Conservation (phyloP, 495 filamentous ascomycete genomes). For the Aspergillus mulundensis region DNA sequence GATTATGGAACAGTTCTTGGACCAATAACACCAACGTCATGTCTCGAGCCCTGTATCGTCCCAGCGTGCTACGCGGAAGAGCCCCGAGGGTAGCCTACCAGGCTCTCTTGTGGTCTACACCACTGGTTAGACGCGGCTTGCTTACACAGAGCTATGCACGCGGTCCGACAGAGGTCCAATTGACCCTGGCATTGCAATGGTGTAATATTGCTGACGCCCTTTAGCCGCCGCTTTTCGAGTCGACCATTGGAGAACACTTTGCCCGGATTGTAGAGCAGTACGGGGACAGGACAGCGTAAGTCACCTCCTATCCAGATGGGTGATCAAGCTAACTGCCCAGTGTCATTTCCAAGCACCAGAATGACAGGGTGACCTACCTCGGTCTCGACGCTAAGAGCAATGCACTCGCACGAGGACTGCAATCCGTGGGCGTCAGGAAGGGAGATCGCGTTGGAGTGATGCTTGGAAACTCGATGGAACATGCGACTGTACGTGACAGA, state of each 20-base stretch:
- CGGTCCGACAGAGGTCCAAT: slow-evolving; percentile 41
- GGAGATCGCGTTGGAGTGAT: slow-evolving; percentile 84
- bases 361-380: slow-evolving; percentile 63
- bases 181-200: not conserved
- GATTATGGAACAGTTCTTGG: not conserved
- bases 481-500: slow-evolving; percentile 57
- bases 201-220: not conserved
- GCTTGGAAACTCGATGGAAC: slow-evolving; percentile 81
- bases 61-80: not conserved
- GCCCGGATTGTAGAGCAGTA: slow-evolving; percentile 59
- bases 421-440: slow-evolving; percentile 70
- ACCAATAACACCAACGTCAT: slow-evolving; percentile 1
- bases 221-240: slow-evolving; percentile 67
- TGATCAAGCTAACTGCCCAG: slow-evolving; percentile 30
- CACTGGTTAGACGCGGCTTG: slow-evolving; percentile 23
- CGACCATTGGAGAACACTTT: slow-evolving; percentile 82
- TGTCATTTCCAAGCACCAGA: slow-evolving; percentile 64
- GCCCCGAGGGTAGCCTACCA: not conserved
- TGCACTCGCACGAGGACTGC: slow-evolving; percentile 67
- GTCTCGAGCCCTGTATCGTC: not conserved
- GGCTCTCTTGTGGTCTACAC: not conserved
- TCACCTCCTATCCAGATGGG: not conserved
- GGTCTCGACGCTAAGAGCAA: slow-evolving; percentile 73
- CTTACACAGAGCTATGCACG: slow-evolving; percentile 46
- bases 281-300: slow-evolving; percentile 74